These are phyloP conservation scores for Kuraishia hungarica DNA, from an alignment of 805 yeast species.

Conservation along the genomic window DNA sequence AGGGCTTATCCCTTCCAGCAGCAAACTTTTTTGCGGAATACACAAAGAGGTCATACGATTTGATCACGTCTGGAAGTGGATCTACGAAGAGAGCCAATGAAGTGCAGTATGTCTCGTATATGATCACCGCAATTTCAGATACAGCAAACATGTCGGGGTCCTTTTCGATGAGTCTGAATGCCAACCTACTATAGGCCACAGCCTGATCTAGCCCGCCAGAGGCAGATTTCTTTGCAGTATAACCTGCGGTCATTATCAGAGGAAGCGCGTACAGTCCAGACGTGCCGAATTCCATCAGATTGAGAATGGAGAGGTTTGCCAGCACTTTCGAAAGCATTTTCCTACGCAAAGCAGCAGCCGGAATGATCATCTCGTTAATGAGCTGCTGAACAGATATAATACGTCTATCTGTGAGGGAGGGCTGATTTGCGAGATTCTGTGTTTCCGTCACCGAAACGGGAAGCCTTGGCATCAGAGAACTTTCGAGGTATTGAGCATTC, in stretches of 20 bases:
- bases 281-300: constrained; percentile 30
- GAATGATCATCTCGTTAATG: constrained; percentile 28
- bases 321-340: constrained; percentile 21
- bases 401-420: constrained; percentile 18
- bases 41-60: constrained; percentile 13
- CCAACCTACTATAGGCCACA: constrained; percentile 30
- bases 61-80: constrained; percentile 26
- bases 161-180: constrained; percentile 26
- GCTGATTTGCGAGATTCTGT: constrained; percentile 17
- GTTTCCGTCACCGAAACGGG: constrained; percentile 33
- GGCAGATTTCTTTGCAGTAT: constrained; percentile 19
- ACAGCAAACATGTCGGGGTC: constrained; percentile 21
- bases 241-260: constrained; percentile 29
- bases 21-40: constrained; percentile 5
- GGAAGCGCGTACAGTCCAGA: constrained; percentile 31
- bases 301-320: constrained; percentile 22
- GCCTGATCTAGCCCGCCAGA: constrained; percentile 26
- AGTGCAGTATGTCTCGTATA: constrained; percentile 32
- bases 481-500: constrained; percentile 12
- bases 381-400: constrained; percentile 29
- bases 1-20: background rate
- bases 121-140: constrained; percentile 24
- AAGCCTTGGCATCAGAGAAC: constrained; percentile 17
- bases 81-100: constrained; percentile 33
- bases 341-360: constrained; percentile 21